Percentiles rank a stretch among this genome's conserved stretches.
Evolutionary conservation across 768 basidiomycete species (phyloP).

Genomic region (Dentipellis fragilis): DNA sequence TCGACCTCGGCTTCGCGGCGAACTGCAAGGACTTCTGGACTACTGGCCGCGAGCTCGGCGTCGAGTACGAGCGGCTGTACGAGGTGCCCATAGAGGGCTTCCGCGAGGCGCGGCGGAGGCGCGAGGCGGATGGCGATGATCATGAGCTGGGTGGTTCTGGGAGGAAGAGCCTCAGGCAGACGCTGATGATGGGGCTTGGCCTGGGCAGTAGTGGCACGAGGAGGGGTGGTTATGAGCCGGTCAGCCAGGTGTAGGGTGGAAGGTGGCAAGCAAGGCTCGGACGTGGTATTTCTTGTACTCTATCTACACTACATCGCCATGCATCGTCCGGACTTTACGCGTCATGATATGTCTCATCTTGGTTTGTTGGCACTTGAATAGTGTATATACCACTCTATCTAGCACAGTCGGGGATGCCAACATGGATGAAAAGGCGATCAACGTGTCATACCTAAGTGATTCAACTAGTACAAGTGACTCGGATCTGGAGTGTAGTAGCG

Average conservation of each 20-base stretch:
- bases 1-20: conserved; percentile 67
- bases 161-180: conserved; percentile 34
- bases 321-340: too few relatives aligned
- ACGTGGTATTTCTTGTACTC: too few relatives aligned
- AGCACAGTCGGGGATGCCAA: too few relatives aligned
- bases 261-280: too few relatives aligned
- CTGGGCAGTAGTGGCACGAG: conserved; percentile 40
- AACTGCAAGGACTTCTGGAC: conserved; percentile 97
- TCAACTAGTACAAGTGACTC: too few relatives aligned
- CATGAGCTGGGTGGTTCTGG: conserved; percentile 29
- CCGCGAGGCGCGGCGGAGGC: conserved; percentile 54
- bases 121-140: conserved; percentile 48
- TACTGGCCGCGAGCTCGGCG: conserved; percentile 71
- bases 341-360: too few relatives aligned
- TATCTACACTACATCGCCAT: too few relatives aligned
- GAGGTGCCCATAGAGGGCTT: conserved; percentile 86
- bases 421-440: too few relatives aligned
- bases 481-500: too few relatives aligned
- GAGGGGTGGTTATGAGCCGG: conserved; percentile 52
- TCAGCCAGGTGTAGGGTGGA: conserved; percentile 40
- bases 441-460: too few relatives aligned
- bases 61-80: conserved; percentile 85
- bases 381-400: too few relatives aligned
- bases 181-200: conserved; percentile 47
- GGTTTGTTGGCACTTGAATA: too few relatives aligned